These are phyloP conservation scores for Lactuca saligna DNA, from an alignment of 129 eudicot species.

Conservation along the genomic window DNA sequence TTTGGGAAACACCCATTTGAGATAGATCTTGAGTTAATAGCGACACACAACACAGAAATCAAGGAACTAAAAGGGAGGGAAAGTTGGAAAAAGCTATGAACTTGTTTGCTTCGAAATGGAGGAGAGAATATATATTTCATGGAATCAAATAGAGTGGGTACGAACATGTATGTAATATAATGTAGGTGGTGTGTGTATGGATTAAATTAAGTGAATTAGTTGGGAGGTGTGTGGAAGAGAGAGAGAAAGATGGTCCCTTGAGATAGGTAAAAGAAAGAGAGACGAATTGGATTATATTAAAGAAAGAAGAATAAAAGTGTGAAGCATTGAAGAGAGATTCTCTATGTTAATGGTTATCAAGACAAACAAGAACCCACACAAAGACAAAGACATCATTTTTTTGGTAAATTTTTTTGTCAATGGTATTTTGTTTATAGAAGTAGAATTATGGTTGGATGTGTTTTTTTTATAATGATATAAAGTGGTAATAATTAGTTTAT, in stretches of 20 bases:
- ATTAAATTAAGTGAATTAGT: constrained; percentile 45
- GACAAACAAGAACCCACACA: constrained; percentile 29
- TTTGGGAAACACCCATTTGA: constrained; percentile 60
- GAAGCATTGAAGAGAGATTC: constrained; percentile 30
- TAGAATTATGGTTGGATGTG: too few species aligned
- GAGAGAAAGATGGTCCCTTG: constrained; percentile 26
- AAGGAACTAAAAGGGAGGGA: constrained; percentile 39
- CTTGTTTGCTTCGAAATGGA: constrained; percentile 62
- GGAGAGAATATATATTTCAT: constrained; percentile 49
- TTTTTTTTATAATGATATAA: too few species aligned
- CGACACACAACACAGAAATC: constrained; percentile 46
- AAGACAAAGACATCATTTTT: constrained; percentile 15
- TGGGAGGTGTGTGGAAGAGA: constrained; percentile 31
- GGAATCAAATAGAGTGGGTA: constrained; percentile 33
- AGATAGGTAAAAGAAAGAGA: constrained; percentile 26
- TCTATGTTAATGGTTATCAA: constrained; percentile 17
- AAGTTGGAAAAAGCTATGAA: constrained; percentile 38
- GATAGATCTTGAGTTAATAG: constrained; percentile 18
- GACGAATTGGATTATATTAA: constrained; percentile 12
- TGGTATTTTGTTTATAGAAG: not conserved
- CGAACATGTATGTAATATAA: constrained; percentile 24
- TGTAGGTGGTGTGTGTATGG: constrained; percentile 37
- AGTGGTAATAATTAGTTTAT: too few species aligned
- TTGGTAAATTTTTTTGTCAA: not conserved
- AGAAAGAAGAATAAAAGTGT: constrained; percentile 27